phyloP scores from a whole-genome alignment of 169 alveolate species.

The Condylostoma magnum region DNA sequence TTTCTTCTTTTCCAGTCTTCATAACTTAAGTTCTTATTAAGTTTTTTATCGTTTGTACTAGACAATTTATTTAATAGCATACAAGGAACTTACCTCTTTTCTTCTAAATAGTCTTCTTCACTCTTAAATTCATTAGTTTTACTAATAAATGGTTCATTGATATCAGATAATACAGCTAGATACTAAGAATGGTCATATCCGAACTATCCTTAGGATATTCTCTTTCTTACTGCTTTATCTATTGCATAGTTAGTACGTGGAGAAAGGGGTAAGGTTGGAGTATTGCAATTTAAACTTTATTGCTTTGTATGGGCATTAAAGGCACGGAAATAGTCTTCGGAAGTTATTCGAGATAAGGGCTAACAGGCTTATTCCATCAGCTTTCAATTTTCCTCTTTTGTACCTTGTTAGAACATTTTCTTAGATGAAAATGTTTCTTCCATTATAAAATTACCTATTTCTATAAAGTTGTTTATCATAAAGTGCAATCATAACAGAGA shows the following conservation, averaged over 20 bases:
- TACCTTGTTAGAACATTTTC: too few relatives aligned
- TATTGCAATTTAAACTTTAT: neutral
- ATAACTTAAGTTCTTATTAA: neutral
- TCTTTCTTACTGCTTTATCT: constrained; percentile 8
- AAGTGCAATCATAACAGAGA: too few relatives aligned
- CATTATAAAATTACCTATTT: too few relatives aligned
- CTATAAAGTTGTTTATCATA: too few relatives aligned
- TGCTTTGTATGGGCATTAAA: neutral
- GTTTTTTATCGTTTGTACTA: neutral
- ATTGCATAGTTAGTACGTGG: neutral
- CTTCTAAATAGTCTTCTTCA: too few relatives aligned
- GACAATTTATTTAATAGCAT: too few relatives aligned
- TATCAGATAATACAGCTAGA: neutral
- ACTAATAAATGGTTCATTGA: too few relatives aligned
- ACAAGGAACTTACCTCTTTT: too few relatives aligned
- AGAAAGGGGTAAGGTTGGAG: neutral
- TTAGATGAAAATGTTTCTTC: too few relatives aligned
- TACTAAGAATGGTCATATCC: constrained; percentile 9
- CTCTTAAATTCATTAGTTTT: too few relatives aligned
- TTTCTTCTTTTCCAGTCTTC: constrained; percentile 11
- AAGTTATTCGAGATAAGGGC: neutral
- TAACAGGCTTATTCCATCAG: too few relatives aligned
- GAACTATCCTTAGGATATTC: neutral
- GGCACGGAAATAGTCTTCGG: constrained; percentile 18
- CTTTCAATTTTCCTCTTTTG: too few relatives aligned